Base-by-base conservation (phyloP, 108 stramenopile genomes). In the Pseudonitzschia delicatissima region DNA sequence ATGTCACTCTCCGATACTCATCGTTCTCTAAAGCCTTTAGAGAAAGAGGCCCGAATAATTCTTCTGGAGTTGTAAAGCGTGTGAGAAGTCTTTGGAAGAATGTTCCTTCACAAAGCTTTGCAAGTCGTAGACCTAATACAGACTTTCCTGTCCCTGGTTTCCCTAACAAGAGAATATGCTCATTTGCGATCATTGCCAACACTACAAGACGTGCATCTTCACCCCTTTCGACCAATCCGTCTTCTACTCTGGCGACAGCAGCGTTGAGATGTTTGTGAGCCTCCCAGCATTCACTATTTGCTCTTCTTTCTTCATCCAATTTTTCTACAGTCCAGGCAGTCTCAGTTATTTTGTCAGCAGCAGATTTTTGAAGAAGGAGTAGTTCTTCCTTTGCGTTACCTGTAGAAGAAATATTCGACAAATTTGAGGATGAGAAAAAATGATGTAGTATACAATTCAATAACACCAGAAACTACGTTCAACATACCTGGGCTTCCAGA, bases 61-160 rank as follows among this genome's bases (percentile, higher is more conserved):
- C 87, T 55, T 91, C 87, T 3, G 87, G 90, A 9, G 87, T 87
- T 13, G 87, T 91, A 62, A 91, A 91, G 5, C 81, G 57, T 28
- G 90, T 91, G 42, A 91, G 77, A 0, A 87, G 67, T 25, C 86
- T 55, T 57, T 91, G 84, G 60, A 91, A 91, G 75, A 87, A 91
- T 13, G 71, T 67, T 7, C 86, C 84, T 9, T 80, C 81, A 66
- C 81, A 86, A 1, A 90, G 61, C 25, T 74, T 48, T 29, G 82
- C 78, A 12, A 90, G 65, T 9, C 84, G 73, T 9, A 82, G 57
- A 61, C 83, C 84, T 50, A 90, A 74, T 26, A 82, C 64, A 31
- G 69, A 71, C 47, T 48, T 48, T 31, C 53, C 53, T 33, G 53
- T 55, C 11, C 53, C 53, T 8, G 53, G 53, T 17, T 55, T 55